These are phyloP conservation scores for Clitopilus hobsonii DNA, from an alignment of 768 basidiomycete genomes.

Conservation along the genomic window DNA sequence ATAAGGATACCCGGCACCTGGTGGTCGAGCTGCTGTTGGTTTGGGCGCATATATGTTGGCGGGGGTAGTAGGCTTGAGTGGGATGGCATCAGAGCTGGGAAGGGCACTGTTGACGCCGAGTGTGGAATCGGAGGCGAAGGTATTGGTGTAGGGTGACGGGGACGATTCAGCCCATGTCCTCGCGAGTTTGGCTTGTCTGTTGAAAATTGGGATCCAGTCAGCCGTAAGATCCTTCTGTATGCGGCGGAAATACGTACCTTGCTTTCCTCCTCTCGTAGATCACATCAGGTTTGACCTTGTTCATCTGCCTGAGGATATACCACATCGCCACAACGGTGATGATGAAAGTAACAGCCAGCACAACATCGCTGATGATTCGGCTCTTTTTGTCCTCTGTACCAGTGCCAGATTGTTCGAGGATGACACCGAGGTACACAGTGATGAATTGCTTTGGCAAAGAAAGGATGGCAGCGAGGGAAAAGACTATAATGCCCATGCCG, in stretches of 20 bases:
- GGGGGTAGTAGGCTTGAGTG: conserved; percentile 33
- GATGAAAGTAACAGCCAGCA: conserved; percentile 62
- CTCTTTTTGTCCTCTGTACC: conserved; percentile 39
- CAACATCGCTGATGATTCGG: conserved; percentile 63
- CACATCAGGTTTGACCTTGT: conserved; percentile 59
- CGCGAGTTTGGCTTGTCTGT: conserved; percentile 50
- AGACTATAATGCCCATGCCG: conserved; percentile 79
- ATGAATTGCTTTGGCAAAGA: conserved; percentile 90
- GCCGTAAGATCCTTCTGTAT: background rate
- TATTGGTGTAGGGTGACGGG: conserved; percentile 8
- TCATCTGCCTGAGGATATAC: conserved; percentile 77
- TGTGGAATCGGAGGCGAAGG: conserved; percentile 12
- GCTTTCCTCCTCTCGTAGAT: conserved; percentile 70
- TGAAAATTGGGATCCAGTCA: conserved; percentile 2
- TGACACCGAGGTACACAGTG: conserved; percentile 86
- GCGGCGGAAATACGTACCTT: conserved; percentile 33
- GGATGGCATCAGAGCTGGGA: conserved; percentile 28
- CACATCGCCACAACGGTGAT: conserved; percentile 78
- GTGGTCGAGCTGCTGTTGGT: conserved; percentile 25
- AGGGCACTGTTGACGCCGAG: conserved; percentile 18
- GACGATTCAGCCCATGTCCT: background rate
- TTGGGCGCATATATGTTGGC: conserved; percentile 47
- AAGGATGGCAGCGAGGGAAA: conserved; percentile 73
- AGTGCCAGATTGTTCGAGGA: conserved; percentile 49
- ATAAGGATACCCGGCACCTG: conserved; percentile 4